Base-by-base conservation (phyloP, 2,329 filamentous ascomycete genomes). In the Scopulariopsis brevicaulis region DNA sequence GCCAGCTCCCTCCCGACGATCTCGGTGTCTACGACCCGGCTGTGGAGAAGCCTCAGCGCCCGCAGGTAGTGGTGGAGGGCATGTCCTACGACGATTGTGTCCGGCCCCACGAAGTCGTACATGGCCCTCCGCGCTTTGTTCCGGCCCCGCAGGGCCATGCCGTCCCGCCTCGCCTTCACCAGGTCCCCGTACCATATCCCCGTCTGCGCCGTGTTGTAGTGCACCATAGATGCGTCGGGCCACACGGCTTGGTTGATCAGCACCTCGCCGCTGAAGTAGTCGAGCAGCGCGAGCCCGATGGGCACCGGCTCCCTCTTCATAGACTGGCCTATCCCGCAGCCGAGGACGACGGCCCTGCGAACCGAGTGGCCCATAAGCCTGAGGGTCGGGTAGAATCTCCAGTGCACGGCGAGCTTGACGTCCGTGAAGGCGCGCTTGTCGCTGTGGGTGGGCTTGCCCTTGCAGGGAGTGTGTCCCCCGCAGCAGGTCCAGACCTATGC, bases 311-410 rank as follows among this genome's bases (percentile, higher is more conserved):
- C 77, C 7, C 74, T 73, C 5, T 67, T 67, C 10, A 63, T 62
- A 1, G 74, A 68, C 0, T 69, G 72, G 18, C 79, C 79, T 77
- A 82, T 82, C 61, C 83, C 79, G 61, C 80, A 82, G 60, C 82
- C 79, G 3, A 83, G 66, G 0, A 74, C 77, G 3, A 82, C 72
- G 3, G 56, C 56, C n/a, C 11, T 14, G 37, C 51, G 56, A 18
- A 34, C 20, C 32, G 40, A 32, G n/a, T 50, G 46, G 46, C 22
- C 20, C 46, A n/a, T 50, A 7, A n/a, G 40, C 40, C n/a, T 12
- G n/a, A 22, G 46, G 2, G 20, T 50, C 11, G 46, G 5, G 20
- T 11, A 50, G 22, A 50, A 50, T 24, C 22, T 50, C 46, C 46
- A 50, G 20, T 24, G 46, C 22, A 4, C n/a, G 22, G 20, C 46